Conservation (phyloP, 1,139 yeast species). For the Protomyces arabidopsidicola region DNA sequence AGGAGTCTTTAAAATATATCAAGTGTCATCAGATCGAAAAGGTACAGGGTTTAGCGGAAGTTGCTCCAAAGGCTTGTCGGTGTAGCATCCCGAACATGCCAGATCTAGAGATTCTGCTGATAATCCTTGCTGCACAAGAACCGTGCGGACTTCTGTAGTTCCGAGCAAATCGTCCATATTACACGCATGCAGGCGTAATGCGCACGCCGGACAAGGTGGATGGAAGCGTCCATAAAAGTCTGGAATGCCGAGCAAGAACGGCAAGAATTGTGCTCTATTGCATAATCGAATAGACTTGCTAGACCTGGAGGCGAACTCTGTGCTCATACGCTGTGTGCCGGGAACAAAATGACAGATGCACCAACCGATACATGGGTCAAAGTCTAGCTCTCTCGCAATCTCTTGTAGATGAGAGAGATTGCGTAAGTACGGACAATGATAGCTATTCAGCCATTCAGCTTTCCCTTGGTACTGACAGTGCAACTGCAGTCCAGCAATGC, state of each 20-base stretch:
- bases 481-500: slow-evolving; percentile 5
- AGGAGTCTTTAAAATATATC: too few species aligned
- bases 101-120: too few species aligned
- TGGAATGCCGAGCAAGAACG: background rate
- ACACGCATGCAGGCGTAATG: background rate
- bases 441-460: slow-evolving; percentile 14
- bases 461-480: slow-evolving; percentile 23
- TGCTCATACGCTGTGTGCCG: too few species aligned
- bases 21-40: too few species aligned
- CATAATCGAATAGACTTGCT: background rate
- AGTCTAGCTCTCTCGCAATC: background rate
- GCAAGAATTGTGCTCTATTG: background rate
- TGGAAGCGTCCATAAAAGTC: background rate
- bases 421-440: slow-evolving; percentile 6
- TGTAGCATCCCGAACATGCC: too few species aligned
- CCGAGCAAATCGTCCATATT: too few species aligned
- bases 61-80: too few species aligned
- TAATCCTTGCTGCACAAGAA: too few species aligned
- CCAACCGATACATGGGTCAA: background rate
- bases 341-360: too few species aligned
- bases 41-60: too few species aligned
- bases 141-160: too few species aligned
- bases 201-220: background rate
- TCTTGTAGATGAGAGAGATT: background rate
- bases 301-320: background rate